Evolutionary conservation across 768 basidiomycete genomes (phyloP).

Genomic region (Candolleomyces efflorescens): DNA sequence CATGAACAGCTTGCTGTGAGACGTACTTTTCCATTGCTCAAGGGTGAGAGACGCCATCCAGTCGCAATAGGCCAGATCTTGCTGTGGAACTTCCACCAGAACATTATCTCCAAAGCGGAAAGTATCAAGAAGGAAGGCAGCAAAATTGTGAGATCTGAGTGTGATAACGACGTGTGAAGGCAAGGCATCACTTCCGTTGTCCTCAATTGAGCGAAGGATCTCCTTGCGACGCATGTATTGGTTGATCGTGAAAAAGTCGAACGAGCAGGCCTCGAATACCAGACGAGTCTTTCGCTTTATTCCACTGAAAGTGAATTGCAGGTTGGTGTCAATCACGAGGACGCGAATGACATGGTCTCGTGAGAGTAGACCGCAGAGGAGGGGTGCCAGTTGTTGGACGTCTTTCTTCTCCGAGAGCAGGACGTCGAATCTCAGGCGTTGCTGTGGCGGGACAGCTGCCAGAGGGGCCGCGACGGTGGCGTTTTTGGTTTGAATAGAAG

Average conservation of each 20-base stretch:
- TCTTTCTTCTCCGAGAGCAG: background rate
- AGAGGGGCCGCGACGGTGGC: background rate
- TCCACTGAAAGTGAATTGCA: background rate
- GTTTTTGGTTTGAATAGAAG: background rate
- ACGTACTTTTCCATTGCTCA: slow-evolving; percentile 54
- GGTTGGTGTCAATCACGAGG: slow-evolving; percentile 16
- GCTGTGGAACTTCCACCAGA: slow-evolving; percentile 14
- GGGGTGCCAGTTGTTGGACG: slow-evolving; percentile 5
- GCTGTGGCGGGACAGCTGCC: slow-evolving; percentile 5
- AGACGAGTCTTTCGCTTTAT: slow-evolving; percentile 4
- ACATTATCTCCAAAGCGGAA: slow-evolving; percentile 9
- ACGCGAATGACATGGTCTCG: slow-evolving; percentile 8
- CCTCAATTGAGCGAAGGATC: background rate
- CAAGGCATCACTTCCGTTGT: background rate
- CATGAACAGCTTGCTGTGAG: slow-evolving; percentile 10
- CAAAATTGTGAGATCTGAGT: slow-evolving; percentile 12
- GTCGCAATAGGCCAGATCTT: slow-evolving; percentile 20
- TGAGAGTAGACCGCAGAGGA: slow-evolving; percentile 19
- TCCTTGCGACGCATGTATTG: slow-evolving; percentile 7
- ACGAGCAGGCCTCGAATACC: background rate
- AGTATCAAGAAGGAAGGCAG: slow-evolving; percentile 5
- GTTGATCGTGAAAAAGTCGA: slow-evolving; percentile 6
- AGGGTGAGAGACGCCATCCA: slow-evolving; percentile 34
- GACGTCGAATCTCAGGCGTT: slow-evolving; percentile 13
- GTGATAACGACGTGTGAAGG: slow-evolving; percentile 8